Evolutionary conservation across 2,329 filamentous ascomycete species (phyloP).

Genomic region (Furcasterigmium furcatum): DNA sequence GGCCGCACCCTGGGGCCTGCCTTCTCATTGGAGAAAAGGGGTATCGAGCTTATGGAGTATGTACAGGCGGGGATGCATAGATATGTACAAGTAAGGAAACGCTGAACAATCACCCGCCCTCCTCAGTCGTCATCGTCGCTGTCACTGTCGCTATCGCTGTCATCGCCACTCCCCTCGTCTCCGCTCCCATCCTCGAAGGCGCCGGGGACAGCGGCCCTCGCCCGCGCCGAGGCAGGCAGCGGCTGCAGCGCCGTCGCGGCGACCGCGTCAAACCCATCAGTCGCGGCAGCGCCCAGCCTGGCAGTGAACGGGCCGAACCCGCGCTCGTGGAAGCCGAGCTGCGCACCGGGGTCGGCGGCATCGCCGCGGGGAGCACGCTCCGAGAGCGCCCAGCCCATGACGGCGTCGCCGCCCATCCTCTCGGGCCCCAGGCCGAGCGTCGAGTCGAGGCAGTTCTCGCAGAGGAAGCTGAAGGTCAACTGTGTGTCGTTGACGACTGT

Average conservation of each 20-base stretch:
- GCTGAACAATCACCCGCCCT: no score
- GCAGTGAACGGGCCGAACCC: conserved; percentile 24
- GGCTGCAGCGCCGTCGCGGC: conserved; percentile 33
- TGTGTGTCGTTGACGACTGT: conserved; percentile 38
- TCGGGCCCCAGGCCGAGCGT: conserved; percentile 21
- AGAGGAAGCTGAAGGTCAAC: conserved; percentile 43
- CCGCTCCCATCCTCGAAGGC: conserved; percentile 14
- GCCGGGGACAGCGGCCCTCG: conserved; percentile 10
- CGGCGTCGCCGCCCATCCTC: conserved; percentile 16
- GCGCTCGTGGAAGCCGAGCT: conserved; percentile 24
- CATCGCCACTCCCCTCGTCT: conserved; percentile 7
- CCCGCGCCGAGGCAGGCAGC: conserved; percentile 17
- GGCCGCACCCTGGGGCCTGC: no score
- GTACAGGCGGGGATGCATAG: not conserved
- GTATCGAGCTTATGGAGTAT: no score
- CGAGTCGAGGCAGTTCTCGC: conserved; percentile 29
- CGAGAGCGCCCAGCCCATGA: conserved; percentile 33
- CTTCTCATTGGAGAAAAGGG: no score
- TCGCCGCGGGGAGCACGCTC: conserved; percentile 16
- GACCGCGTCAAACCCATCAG: conserved; percentile 30
- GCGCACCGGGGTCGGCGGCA: conserved; percentile 15
- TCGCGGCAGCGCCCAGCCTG: conserved; percentile 27
- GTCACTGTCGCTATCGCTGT: conserved; percentile 10
- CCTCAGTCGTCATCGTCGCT: conserved; percentile 13
- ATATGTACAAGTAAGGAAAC: not conserved